Evolutionary conservation across 2,329 filamentous ascomycete genomes (phyloP).

Genomic region (Epichloe festucae): DNA sequence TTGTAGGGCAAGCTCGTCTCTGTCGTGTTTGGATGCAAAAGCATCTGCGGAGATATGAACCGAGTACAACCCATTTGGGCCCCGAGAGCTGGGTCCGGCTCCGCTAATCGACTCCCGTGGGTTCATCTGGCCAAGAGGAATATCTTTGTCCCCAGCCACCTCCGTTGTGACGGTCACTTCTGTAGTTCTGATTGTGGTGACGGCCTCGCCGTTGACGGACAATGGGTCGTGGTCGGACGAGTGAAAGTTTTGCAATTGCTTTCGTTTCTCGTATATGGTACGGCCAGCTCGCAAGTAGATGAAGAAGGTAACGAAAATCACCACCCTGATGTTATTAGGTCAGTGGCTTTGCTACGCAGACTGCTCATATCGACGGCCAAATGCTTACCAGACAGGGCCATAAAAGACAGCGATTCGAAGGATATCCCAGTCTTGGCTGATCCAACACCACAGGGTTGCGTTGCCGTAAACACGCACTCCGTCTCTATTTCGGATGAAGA

Average conservation of each 20-base stretch:
- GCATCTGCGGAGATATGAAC: slow-evolving; percentile 34
- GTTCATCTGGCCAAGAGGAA: slow-evolving; percentile 14
- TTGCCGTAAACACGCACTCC: slow-evolving; percentile 55
- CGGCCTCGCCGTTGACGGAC: slow-evolving; percentile 28
- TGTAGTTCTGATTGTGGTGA: slow-evolving; percentile 41
- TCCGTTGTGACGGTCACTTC: slow-evolving; percentile 53
- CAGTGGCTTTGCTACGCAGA: not conserved
- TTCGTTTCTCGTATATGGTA: slow-evolving; percentile 55
- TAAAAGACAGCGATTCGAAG: slow-evolving; percentile 68
- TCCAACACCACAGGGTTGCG: slow-evolving; percentile 74
- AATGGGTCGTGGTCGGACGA: slow-evolving; percentile 30
- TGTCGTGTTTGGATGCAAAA: slow-evolving; percentile 2
- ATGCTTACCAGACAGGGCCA: slow-evolving; percentile 48
- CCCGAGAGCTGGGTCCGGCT: slow-evolving; percentile 6
- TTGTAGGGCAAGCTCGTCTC: slow-evolving; percentile 16
- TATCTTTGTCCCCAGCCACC: slow-evolving; percentile 10
- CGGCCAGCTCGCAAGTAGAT: slow-evolving; percentile 56
- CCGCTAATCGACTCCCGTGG: slow-evolving; percentile 7
- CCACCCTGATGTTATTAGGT: slow-evolving; percentile 31
- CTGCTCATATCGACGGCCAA: not conserved
- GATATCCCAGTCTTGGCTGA: slow-evolving; percentile 51
- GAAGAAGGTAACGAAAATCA: slow-evolving; percentile 46
- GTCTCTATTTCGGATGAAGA: slow-evolving; percentile 45
- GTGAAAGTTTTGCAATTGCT: slow-evolving; percentile 43
- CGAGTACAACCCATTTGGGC: slow-evolving; percentile 28